Evolutionary conservation across 1,284 basidiomycete genomes (phyloP).

Genomic region (Cryptococcus sp.): DNA sequence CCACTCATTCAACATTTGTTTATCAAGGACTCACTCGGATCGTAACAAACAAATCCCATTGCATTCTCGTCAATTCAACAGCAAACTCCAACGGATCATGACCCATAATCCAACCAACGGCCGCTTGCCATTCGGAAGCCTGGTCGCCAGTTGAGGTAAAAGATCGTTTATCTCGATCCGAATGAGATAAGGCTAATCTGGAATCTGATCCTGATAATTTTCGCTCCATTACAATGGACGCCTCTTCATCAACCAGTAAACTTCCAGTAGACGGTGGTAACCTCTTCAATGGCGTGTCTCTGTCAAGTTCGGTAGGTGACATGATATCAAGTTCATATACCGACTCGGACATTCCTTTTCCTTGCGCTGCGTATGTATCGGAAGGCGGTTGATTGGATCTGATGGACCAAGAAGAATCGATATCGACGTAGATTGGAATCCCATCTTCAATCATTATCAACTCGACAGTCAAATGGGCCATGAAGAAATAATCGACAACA

Average conservation of each 20-base stretch:
- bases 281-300: slow-evolving; percentile 2
- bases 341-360: not conserved
- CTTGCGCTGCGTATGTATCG: not conserved
- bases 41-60: slow-evolving; percentile 41
- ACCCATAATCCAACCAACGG: slow-evolving; percentile 16
- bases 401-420: slow-evolving; percentile 40
- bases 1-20: not conserved
- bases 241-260: not conserved
- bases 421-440: slow-evolving; percentile 23
- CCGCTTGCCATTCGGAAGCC: not conserved
- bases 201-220: not conserved
- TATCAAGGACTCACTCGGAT: slow-evolving; percentile 33
- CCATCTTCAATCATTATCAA: slow-evolving; percentile 30
- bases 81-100: slow-evolving; percentile 39
- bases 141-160: not conserved
- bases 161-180: not conserved
- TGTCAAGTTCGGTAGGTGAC: slow-evolving; percentile 8
- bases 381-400: slow-evolving; percentile 3
- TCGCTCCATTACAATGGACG: not conserved
- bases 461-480: slow-evolving; percentile 41
- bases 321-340: no score
- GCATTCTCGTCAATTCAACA: slow-evolving; percentile 43
- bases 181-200: not conserved
- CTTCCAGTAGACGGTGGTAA: not conserved
- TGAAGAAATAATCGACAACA: slow-evolving; percentile 35